These are phyloP conservation scores for Pistacia vera DNA, from an alignment of 345 rosid species.

Conservation along the genomic window DNA sequence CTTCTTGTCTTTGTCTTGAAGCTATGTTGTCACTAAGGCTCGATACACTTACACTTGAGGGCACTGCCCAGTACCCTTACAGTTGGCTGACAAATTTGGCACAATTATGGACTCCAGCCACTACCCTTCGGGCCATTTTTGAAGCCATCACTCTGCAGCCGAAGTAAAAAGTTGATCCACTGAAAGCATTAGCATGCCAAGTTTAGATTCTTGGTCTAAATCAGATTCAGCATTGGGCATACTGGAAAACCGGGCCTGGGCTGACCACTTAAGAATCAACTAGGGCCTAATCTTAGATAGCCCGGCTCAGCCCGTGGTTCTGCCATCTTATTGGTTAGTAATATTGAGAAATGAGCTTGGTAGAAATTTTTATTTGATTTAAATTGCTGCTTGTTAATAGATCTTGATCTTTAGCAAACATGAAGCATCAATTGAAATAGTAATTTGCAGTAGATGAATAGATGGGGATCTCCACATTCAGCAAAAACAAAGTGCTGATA, in stretches of 20 bases:
- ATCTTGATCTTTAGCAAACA: too few species aligned
- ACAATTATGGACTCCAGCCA: conserved; percentile 21
- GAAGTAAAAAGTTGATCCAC: conserved; percentile 56
- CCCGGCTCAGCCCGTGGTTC: too few species aligned
- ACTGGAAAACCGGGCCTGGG: conserved; percentile 50
- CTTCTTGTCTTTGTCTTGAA: conserved; percentile 22
- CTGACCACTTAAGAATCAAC: conserved; percentile 39
- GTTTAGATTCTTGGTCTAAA: conserved; percentile 41
- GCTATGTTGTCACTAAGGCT: neutral
- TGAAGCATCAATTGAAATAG: too few species aligned
- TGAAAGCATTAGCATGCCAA: conserved; percentile 58
- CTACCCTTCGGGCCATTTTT: conserved; percentile 29
- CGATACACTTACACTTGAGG: conserved; percentile 8
- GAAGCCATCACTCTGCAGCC: conserved; percentile 74
- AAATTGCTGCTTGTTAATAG: too few species aligned
- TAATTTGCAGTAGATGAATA: too few species aligned
- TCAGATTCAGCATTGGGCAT: conserved; percentile 36
- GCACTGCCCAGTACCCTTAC: conserved; percentile 15
- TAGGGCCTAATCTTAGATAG: too few species aligned
- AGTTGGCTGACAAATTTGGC: conserved; percentile 17
- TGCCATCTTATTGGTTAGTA: too few species aligned
- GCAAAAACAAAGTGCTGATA: conserved; percentile 39
- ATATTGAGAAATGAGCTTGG: too few species aligned
- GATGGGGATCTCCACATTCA: neutral
- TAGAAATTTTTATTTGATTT: too few species aligned